Percentiles rank a stretch among this genome's conserved stretches.
Conservation (phyloP, 192 early-diverging fungal genomes). For the Paraglomus brasilianum region DNA sequence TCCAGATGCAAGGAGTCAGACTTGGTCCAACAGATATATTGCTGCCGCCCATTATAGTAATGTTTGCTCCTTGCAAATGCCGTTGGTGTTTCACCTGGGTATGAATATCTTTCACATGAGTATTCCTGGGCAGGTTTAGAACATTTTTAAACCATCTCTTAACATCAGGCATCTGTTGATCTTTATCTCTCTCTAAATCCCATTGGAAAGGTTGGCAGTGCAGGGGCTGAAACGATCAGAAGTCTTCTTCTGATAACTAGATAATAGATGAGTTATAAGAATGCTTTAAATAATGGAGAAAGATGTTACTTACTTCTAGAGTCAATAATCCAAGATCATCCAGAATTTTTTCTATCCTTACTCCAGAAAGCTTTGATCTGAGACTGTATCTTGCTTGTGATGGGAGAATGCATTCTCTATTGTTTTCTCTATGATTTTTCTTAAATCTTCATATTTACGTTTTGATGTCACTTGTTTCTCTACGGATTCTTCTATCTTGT, state of each 20-base stretch:
- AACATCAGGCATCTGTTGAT: constrained; percentile 15
- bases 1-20: constrained; percentile 11
- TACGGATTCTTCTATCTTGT: no score
- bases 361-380: constrained; percentile 15
- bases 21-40: constrained; percentile 24
- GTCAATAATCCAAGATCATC: constrained; percentile 4
- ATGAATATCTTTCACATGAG: constrained; percentile 18
- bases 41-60: constrained; percentile 6
- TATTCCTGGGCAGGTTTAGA: background rate
- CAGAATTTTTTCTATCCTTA: constrained; percentile 10
- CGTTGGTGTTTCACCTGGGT: constrained; percentile 8
- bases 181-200: constrained; percentile 22
- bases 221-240: constrained; percentile 4
- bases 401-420: background rate
- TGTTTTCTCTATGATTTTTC: background rate
- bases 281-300: constrained; percentile 18
- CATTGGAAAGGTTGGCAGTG: constrained; percentile 7
- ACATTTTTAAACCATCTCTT: constrained; percentile 14
- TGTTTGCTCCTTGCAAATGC: constrained; percentile 4
- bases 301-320: constrained; percentile 6
- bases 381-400: background rate
- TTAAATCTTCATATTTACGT: constrained; percentile 2
- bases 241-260: constrained; percentile 20
- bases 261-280: constrained; percentile 22
- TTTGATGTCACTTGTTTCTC: background rate